Evolutionary conservation across 2,329 filamentous ascomycete genomes (phyloP), one percentile per base, ranked within the genome.

Genomic region (Stemphylium lycopersici): DNA sequence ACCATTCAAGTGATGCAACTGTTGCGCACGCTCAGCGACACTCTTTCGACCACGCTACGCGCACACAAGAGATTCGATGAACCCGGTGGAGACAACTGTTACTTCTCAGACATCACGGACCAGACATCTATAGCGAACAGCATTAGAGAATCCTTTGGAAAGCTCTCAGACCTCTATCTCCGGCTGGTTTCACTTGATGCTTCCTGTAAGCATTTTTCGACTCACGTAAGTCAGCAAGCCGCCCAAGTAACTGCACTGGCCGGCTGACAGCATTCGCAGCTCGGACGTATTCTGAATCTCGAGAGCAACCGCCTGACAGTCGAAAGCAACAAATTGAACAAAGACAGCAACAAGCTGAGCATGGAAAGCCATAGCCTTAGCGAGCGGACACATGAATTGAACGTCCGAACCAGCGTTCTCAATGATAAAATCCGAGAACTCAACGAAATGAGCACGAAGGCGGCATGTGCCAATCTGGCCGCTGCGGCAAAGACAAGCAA

Each of bases 81-180:
- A 32, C 29, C 36, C 15, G 22, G n/a, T n/a, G 59, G 59, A 5
- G 59, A 58, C 26, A 39, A 12, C 0, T 22, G 36, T 24, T 66
- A 63, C 33, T 65, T 66, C 36, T 42, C 37, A 1, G 53, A 61
- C 10, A 48, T 63, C 7, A 12, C 24, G 0, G 49, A 52, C 6
- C 7, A 15, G 2, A 8, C 18, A 0, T 22, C 16, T 33, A n/a
- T 26, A 10, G 20, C 51, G 2, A 41, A 52, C 13, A 38, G 37
- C 15, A 59, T 64, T 3, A 24, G 39, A 8, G 44, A 58, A 1
- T 52, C 56, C 0, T 59, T 65, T 36, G 40, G 56, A 22, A 44
- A 52, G 16, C 20, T 66, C 13, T n/a, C 16, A 0, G 51, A 58
- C 11, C 44, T 60, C 6, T 24, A 47, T 12, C 13, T 41, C 3